Evolutionary conservation across 441 rosid genomes (phyloP), one percentile per base, ranked within the genome.

Genomic region (Corymbia citriodora): DNA sequence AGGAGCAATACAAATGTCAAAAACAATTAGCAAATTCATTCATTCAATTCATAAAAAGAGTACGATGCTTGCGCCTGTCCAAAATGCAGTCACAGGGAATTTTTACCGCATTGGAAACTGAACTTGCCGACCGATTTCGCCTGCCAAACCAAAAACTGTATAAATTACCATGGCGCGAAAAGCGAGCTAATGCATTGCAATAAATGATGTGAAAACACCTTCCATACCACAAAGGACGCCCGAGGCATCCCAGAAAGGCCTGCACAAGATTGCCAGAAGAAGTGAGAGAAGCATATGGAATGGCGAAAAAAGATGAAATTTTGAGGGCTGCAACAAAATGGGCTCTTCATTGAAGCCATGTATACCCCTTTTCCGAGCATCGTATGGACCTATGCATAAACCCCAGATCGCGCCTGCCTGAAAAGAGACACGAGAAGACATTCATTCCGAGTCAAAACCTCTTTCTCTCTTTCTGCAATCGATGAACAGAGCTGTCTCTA

Each of bases 401-500:
- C 99, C 99, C 94, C 97, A 96, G 50, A 96, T 93, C 55, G 95
- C 97, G 91, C 98, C 98, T 15, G 97, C 97, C 99, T 97, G 93
- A 89, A 92, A 87, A 45, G 88, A 59, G 87, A 90, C 31, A 14
- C 27, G 57, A 87, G 53, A 45, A 79, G 11, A 45, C 85, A 45
- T 45, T 49, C 85, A 10, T 40, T 40, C 45, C 45, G 52, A 45
- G 49, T 79, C 85, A 79, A 23, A 79, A 79, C 85, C 27, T 31
- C 45, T 3, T 79, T 12, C 8, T 23, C 53, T 7, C 53, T 79
- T 79, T 27, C 11, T 13, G n/a, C 85, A 10, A 40, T 45, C 52
- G 7, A 79, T 7, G 85, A 79, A 79, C 2, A 23, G 52, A 25
- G 85, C 49, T 2, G 53, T 27, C 85, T 79, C 85, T 45, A 79